Evolutionary conservation across 352 stramenopile species (phyloP).

Genomic region (Hyaloperonospora arabidopsidis): DNA sequence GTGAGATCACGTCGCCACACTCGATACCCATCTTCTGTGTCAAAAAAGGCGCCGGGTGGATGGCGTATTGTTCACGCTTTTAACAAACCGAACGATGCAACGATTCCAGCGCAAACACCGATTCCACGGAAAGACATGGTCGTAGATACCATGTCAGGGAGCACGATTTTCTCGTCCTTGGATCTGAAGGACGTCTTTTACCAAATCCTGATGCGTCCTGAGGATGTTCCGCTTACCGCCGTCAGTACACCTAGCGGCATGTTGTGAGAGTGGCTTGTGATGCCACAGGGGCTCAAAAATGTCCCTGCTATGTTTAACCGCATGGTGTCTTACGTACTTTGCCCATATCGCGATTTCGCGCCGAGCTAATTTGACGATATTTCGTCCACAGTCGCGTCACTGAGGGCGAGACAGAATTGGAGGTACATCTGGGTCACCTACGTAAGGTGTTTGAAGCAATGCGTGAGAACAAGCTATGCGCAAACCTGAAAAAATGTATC

Average conservation of each 20-base stretch:
- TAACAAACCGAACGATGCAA: not conserved
- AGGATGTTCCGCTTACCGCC: no score
- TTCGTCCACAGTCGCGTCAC: not conserved
- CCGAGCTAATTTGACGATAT: not conserved
- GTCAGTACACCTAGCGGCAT: no score
- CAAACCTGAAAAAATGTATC: not conserved
- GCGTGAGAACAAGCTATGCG: not conserved
- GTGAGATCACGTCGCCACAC: not conserved
- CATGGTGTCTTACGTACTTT: no score
- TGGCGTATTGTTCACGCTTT: no score
- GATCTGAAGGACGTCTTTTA: not conserved
- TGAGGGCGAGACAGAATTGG: not conserved
- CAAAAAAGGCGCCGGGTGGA: not conserved
- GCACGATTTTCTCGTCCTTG: not conserved
- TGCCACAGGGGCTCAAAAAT: not conserved
- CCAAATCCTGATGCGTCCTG: no score
- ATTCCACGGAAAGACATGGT: not conserved
- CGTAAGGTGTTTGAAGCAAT: not conserved
- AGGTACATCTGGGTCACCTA: not conserved
- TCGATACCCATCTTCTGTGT: not conserved
- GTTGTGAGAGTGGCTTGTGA: no score
- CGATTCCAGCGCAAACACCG: not conserved
- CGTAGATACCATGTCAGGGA: not conserved
- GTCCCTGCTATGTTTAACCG: not conserved
- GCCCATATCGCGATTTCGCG: not conserved